Conservation (phyloP, 805 yeast species). For the Schizosaccharomyces lindneri region DNA sequence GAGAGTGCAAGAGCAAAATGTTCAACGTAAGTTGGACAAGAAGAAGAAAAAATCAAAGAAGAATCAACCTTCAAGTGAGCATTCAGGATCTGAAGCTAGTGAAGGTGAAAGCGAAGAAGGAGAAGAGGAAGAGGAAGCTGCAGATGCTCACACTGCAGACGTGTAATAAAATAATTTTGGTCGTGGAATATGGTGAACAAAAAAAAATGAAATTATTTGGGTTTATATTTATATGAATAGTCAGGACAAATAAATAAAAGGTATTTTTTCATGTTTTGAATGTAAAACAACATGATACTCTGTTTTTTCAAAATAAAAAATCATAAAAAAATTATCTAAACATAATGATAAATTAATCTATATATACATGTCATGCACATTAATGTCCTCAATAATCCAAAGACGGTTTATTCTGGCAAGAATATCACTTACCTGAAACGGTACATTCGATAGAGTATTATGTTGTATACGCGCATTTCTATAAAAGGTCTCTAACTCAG, state of each 20-base stretch:
- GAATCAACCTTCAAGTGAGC: slow-evolving; percentile 12
- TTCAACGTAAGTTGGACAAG: slow-evolving; percentile 43
- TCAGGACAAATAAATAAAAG: too few relatives aligned
- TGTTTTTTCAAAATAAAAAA: too few relatives aligned
- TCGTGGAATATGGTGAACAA: neutral
- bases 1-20: slow-evolving; percentile 54
- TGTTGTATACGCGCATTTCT: neutral
- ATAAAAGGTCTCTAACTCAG: neutral
- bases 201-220: too few relatives aligned
- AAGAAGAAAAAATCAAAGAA: slow-evolving; percentile 43
- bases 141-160: too few relatives aligned
- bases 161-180: too few relatives aligned
- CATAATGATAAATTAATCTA: neutral
- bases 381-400: neutral
- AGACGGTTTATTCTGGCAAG: neutral
- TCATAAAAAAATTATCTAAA: too few relatives aligned
- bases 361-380: neutral
- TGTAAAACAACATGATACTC: too few relatives aligned
- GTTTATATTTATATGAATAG: too few relatives aligned
- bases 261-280: too few relatives aligned
- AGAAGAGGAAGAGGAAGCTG: too few relatives aligned
- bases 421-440: neutral
- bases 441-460: neutral
- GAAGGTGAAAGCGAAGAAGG: too few relatives aligned
- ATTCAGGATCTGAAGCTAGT: too few relatives aligned